These are phyloP conservation scores for Alternaria viburni DNA, from an alignment of 2,329 filamentous ascomycete species.

Conservation along the genomic window DNA sequence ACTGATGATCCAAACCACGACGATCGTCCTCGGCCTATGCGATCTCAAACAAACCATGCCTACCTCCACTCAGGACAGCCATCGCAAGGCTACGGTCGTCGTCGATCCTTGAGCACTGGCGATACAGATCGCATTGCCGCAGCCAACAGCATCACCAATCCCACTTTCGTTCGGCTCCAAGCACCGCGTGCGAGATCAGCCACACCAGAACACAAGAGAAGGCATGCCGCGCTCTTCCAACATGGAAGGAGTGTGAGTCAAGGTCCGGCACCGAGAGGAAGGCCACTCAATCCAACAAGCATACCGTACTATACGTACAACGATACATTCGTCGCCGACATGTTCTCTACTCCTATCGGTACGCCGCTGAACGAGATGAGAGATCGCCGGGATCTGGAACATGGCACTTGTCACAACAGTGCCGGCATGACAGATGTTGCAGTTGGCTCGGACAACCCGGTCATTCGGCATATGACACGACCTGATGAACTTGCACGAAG, in stretches of 20 bases:
- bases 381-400: not conserved
- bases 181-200: slow-evolving; percentile 14
- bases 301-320: slow-evolving; percentile 9
- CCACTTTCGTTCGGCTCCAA: slow-evolving; percentile 33
- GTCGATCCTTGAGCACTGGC: slow-evolving; percentile 39
- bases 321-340: slow-evolving; percentile 2
- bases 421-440: not conserved
- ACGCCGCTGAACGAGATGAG: slow-evolving; percentile 15
- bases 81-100: slow-evolving; percentile 22
- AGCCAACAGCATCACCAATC: slow-evolving; percentile 14
- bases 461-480: slow-evolving; percentile 27
- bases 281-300: slow-evolving; percentile 7
- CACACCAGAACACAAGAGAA: slow-evolving; percentile 6
- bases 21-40: slow-evolving; percentile 8
- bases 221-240: not conserved
- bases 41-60: slow-evolving; percentile 10
- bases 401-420: not conserved
- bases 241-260: slow-evolving; percentile 15
- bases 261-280: not conserved
- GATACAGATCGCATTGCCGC: slow-evolving; percentile 22
- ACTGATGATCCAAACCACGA: not conserved
- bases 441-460: not conserved
- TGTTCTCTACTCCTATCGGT: slow-evolving; percentile 21
- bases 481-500: slow-evolving; percentile 25
- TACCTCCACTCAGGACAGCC: slow-evolving; percentile 4